Base-by-base conservation (phyloP, 371 early-diverging fungal genomes). In the Mucor sp. region DNA sequence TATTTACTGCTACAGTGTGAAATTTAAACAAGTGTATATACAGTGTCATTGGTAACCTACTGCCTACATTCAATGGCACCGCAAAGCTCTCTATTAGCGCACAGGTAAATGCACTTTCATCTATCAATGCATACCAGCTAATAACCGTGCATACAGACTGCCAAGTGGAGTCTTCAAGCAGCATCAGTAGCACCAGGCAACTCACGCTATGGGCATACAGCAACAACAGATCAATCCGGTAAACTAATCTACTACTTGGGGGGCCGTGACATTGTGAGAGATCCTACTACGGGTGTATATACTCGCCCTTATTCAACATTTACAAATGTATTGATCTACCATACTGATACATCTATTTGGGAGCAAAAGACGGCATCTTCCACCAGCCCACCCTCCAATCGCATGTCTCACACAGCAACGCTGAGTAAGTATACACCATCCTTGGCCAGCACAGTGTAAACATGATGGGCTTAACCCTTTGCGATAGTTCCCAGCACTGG, bases 171-270 rank as follows among this genome's bases (percentile, higher is more conserved):
- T 28, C 35, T 60, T n/a, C 48, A 60, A 41, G 15, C 50, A 17
- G 53, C 33, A 25, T 23, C 60, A 17, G n/a, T 60, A 25, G 50
- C 60, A 15, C 50, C 60, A 28, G 66, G 66, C 28, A 39, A 35
- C 1, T 25, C 60, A 4, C 60, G 47, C 27, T 66, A 66, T 33
- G 60, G 66, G 0, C 66, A 66, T 47, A 60, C 66, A 9, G 66
- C 66, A 3, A 66, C 66, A 30, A 6, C 39, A 7, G 66, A 66
- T 48, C 33, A 35, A 50, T 30, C 60, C 7, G 66, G 66, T 5
- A 37, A 48, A 21, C 23, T 60, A 3, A 66, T 66, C 27, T 66
- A 66, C 39, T 66, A 66, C 28, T 50, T 66, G 39, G 66, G 66
- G 7, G 66, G 66, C 14, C 35, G 66, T 37, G 44, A 37, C 41